Percentiles rank a stretch among this genome's conserved stretches.
Evolutionary conservation across 768 basidiomycete species (phyloP).

Genomic region (Pulveroboletus ravenelii): DNA sequence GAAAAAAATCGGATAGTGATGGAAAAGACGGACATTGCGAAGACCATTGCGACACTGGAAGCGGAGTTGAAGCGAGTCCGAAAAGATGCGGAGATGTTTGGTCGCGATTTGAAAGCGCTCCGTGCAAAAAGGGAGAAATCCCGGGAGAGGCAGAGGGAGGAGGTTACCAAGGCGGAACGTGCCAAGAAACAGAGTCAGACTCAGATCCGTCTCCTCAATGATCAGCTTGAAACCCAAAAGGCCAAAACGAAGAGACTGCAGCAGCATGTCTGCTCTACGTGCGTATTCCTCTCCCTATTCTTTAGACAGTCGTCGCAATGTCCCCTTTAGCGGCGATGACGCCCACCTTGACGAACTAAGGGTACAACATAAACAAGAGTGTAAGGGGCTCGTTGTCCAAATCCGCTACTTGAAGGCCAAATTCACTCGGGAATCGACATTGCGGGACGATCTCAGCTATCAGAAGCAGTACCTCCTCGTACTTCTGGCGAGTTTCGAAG

Average conservation of each 20-base stretch:
- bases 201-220: constrained; percentile 60
- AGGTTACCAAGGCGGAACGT: constrained; percentile 52
- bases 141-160: constrained; percentile 52
- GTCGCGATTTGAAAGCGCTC: constrained; percentile 67
- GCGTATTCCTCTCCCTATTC: constrained; percentile 24
- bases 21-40: constrained; percentile 63
- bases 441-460: constrained; percentile 71
- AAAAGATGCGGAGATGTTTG: constrained; percentile 72
- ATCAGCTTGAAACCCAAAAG: constrained; percentile 56
- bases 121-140: constrained; percentile 62
- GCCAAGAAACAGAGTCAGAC: constrained; percentile 63
- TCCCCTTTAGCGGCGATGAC: constrained; percentile 41
- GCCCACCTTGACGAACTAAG: constrained; percentile 51
- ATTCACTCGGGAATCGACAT: constrained; percentile 76
- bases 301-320: not conserved
- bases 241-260: constrained; percentile 37
- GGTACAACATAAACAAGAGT: constrained; percentile 75
- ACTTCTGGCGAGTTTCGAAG: constrained; percentile 66
- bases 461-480: constrained; percentile 87
- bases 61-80: constrained; percentile 71
- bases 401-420: constrained; percentile 91
- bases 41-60: constrained; percentile 64
- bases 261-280: constrained; percentile 60
- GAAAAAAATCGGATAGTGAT: constrained; percentile 58
- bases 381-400: constrained; percentile 86